Evolutionary conservation across 768 basidiomycete genomes (phyloP).

Genomic region (Pulveroboletus sp.): DNA sequence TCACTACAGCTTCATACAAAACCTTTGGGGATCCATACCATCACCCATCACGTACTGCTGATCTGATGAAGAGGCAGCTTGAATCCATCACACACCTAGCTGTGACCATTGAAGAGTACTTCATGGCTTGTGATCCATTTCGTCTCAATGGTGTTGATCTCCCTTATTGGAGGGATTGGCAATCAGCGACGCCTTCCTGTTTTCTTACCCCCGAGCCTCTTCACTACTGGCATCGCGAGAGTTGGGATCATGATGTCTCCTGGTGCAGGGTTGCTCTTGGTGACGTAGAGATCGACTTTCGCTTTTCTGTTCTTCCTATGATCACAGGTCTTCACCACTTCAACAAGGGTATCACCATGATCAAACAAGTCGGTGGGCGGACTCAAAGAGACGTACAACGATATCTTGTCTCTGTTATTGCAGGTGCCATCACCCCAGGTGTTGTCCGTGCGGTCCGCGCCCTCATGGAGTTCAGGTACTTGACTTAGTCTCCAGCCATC

Average conservation of each 20-base stretch:
- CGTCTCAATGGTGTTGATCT: neutral
- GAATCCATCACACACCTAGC: neutral
- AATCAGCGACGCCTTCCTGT: neutral
- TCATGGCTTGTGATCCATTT: neutral
- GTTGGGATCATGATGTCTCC: neutral
- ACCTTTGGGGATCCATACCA: neutral
- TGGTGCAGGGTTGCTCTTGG: neutral
- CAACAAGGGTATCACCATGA: slow-evolving; percentile 34
- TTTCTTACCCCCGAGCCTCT: neutral
- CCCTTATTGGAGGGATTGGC: neutral
- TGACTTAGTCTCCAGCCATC: slow-evolving; percentile 32
- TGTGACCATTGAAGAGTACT: neutral
- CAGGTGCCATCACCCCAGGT: slow-evolving; percentile 26
- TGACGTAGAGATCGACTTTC: slow-evolving; percentile 6
- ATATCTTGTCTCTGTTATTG: slow-evolving; percentile 34
- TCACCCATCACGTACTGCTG: neutral
- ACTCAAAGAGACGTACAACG: slow-evolving; percentile 37
- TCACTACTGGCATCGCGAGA: neutral
- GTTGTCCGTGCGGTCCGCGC: slow-evolving; percentile 34
- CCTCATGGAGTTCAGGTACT: slow-evolving; percentile 37
- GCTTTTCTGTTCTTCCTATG: neutral
- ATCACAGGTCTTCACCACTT: slow-evolving; percentile 36
- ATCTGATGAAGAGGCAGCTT: neutral
- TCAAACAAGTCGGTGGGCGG: slow-evolving; percentile 40
- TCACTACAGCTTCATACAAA: neutral